Evolutionary conservation across 805 yeast species (phyloP).

Genomic region (Brettanomyces custersianus): DNA sequence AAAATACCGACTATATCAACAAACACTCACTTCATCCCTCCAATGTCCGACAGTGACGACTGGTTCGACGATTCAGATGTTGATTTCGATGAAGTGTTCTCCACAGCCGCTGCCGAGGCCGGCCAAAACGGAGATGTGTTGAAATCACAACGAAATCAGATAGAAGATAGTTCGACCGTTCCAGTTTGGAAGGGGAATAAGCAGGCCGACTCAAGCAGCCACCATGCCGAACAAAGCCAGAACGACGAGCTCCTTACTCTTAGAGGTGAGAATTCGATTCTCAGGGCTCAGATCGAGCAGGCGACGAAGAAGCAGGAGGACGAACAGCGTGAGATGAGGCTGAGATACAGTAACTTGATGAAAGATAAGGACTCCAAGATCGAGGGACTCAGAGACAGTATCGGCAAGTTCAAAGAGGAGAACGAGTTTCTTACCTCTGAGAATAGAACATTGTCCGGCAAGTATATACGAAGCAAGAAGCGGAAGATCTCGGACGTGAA

Average conservation of each 20-base stretch:
- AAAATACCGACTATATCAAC: no score
- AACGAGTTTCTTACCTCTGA: slow-evolving; percentile 46
- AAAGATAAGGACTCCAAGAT: slow-evolving; percentile 17
- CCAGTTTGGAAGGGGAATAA: neutral
- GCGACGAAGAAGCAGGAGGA: slow-evolving; percentile 28
- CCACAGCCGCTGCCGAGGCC: neutral
- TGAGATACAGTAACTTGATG: slow-evolving; percentile 14
- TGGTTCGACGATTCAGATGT: slow-evolving; percentile 25
- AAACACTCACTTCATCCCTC: neutral
- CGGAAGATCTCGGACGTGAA: slow-evolving; percentile 10
- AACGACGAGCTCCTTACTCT: slow-evolving; percentile 33
- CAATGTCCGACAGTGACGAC: slow-evolving; percentile 11
- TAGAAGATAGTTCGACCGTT: neutral
- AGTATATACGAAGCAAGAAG: slow-evolving; percentile 16
- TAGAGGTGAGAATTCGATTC: slow-evolving; percentile 73
- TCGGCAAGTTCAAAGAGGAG: slow-evolving; percentile 42
- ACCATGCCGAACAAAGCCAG: no score
- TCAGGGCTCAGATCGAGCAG: slow-evolving; percentile 54
- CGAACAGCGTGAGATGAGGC: slow-evolving; percentile 31
- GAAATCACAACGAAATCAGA: neutral
- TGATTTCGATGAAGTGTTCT: slow-evolving; percentile 18
- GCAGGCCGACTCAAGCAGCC: neutral
- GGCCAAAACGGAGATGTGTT: neutral
- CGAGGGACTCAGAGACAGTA: slow-evolving; percentile 21
- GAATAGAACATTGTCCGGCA: slow-evolving; percentile 25